Conservation (phyloP, 306 rosid species). For the Argentina anserina region DNA sequence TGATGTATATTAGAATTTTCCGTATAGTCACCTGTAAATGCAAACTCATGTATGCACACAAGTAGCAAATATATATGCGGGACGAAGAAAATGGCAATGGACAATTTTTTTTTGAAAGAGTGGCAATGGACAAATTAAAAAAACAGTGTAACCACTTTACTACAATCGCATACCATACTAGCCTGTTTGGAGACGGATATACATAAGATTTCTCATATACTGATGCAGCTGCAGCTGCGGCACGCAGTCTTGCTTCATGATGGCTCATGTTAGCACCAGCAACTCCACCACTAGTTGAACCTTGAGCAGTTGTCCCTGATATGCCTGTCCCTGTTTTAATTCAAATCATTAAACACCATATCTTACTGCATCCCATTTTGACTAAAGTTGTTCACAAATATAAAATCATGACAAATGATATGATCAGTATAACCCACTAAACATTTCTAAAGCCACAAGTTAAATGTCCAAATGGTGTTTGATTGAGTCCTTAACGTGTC, state of each 20-base stretch:
- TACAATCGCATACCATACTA: conserved; percentile 55
- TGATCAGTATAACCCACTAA: neutral
- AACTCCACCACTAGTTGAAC: conserved; percentile 39
- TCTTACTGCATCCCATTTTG: neutral
- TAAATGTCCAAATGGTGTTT: neutral
- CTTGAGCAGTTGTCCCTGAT: conserved; percentile 49
- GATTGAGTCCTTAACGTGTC: neutral
- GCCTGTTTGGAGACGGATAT: conserved; percentile 55
- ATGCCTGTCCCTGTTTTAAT: conserved; percentile 42
- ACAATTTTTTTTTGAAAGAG: no score
- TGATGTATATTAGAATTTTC: no score
- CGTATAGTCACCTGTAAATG: neutral
- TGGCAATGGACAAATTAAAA: neutral
- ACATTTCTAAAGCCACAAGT: neutral
- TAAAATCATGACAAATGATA: neutral
- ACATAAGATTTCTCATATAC: conserved; percentile 80
- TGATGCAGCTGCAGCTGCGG: conserved; percentile 94
- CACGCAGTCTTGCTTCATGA: conserved; percentile 86
- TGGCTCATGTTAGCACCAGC: conserved; percentile 52
- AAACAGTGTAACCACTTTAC: neutral
- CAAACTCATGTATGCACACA: neutral
- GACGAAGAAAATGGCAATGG: neutral
- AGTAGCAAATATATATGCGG: neutral
- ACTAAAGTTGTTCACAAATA: neutral
- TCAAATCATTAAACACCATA: conserved; percentile 16